phyloP scores from a whole-genome alignment of 495 filamentous ascomycete genomes.

The Pyrenula massariospora region DNA sequence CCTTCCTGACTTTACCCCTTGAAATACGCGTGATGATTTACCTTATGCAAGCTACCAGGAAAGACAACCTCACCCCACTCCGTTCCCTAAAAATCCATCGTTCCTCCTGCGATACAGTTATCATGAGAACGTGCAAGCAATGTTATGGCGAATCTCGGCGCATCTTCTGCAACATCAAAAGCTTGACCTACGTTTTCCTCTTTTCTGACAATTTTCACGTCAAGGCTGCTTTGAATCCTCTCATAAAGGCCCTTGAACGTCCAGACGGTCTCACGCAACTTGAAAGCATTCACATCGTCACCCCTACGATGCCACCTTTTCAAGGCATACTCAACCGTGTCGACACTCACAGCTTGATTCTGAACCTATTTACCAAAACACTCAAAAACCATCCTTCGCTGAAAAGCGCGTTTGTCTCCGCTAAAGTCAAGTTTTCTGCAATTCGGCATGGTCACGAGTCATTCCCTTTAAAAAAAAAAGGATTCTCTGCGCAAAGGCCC shows the following conservation, averaged over 20 bases:
- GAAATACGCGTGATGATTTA: neutral
- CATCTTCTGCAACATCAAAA: neutral
- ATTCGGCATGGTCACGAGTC: no score
- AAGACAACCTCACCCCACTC: neutral
- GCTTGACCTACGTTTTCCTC: no score
- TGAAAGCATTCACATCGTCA: neutral
- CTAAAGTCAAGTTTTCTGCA: no score
- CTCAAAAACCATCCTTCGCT: neutral
- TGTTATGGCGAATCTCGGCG: neutral
- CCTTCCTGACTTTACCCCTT: neutral
- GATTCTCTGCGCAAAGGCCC: no score
- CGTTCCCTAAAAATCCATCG: neutral
- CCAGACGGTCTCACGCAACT: neutral
- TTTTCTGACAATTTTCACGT: no score
- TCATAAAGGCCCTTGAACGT: neutral
- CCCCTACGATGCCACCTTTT: neutral
- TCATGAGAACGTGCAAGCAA: neutral
- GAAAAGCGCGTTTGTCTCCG: neutral
- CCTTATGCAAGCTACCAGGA: neutral
- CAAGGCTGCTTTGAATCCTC: no score
- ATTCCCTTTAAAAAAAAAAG: no score
- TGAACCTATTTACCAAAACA: neutral
- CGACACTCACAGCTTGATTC: neutral
- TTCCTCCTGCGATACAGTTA: neutral
- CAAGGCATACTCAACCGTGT: neutral